Base-by-base conservation (phyloP, 2,329 filamentous ascomycete species). In the Ceratocystis cubensis region DNA sequence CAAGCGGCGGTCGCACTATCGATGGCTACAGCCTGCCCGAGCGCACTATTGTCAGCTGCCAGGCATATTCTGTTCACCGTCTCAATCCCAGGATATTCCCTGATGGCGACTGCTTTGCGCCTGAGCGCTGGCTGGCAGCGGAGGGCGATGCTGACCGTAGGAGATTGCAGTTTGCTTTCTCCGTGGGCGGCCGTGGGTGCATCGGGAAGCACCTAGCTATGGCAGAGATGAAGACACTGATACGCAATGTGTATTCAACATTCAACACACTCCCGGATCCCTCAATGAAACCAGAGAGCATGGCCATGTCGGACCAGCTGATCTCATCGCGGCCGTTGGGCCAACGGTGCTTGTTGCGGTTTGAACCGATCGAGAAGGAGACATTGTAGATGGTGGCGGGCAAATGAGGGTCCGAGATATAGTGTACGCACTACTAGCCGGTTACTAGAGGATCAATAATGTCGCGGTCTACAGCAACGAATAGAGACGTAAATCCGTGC, bases 71-170 rank as follows among this genome's bases (percentile, higher is more conserved):
- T 10, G 77, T 85, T 44, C 82, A 87, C 69, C 79, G 81, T 22
- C 76, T 84, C 66, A 81, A 87, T 69, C 73, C 76, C 10, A 80
- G 85, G 66, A 87, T 91, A 1, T 97, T 95, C 73, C 85, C 87
- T 0, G 82, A 91, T 56, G 88, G 91, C 0, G 88, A 96, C 68
- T 76, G 75, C 5, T 96, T 92, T 72, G 80, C 86, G 63, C 92
- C 92, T 0, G 88, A 93, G 66, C 82, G 93, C 70, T 96, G 92
- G 92, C 82, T 96, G 70, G 84, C 81, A 17, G 80, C 82, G 7
- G 81, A 86, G 59, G 90, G 89, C 1, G 89, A 93, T 71, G 81
- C 87, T 68, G 88, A 93, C 71, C 79, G 84, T 67, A 82, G 82
- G 70, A 77, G 82, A 56, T 71, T 83, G 6, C 82, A 86, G 71